Conservation (phyloP, 495 filamentous ascomycete genomes). For the Trichocladium uniseriatum region DNA sequence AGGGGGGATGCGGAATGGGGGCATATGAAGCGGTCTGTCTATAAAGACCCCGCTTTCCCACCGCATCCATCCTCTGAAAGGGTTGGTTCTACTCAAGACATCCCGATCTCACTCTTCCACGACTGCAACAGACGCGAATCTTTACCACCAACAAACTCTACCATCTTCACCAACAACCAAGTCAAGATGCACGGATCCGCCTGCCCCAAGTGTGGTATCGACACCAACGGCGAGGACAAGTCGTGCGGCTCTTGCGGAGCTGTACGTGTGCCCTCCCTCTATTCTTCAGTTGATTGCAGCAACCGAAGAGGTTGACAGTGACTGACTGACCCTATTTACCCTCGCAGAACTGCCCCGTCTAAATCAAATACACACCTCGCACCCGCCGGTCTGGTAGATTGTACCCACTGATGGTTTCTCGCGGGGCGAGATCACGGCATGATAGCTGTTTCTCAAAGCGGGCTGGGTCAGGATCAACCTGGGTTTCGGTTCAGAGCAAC, state of each 20-base stretch:
- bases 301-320: background rate
- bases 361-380: background rate
- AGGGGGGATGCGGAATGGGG: background rate
- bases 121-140: too few species aligned
- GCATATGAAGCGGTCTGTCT: background rate
- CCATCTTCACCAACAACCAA: background rate
- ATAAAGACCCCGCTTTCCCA: conserved; percentile 12
- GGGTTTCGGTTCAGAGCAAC: background rate
- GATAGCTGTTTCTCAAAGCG: too few species aligned
- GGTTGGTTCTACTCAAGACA: background rate
- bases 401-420: too few species aligned
- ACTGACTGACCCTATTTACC: background rate
- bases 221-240: conserved; percentile 32
- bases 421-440: too few species aligned
- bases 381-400: too few species aligned
- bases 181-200: conserved; percentile 36
- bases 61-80: background rate
- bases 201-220: conserved; percentile 44
- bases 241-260: conserved; percentile 41
- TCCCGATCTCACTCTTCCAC: background rate
- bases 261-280: conserved; percentile 27
- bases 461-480: too few species aligned
- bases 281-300: background rate
- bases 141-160: background rate
- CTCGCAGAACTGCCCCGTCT: conserved; percentile 21